phyloP scores from a whole-genome alignment of 2,329 filamentous ascomycete genomes.

The Chrysoporthe cubensis region DNA sequence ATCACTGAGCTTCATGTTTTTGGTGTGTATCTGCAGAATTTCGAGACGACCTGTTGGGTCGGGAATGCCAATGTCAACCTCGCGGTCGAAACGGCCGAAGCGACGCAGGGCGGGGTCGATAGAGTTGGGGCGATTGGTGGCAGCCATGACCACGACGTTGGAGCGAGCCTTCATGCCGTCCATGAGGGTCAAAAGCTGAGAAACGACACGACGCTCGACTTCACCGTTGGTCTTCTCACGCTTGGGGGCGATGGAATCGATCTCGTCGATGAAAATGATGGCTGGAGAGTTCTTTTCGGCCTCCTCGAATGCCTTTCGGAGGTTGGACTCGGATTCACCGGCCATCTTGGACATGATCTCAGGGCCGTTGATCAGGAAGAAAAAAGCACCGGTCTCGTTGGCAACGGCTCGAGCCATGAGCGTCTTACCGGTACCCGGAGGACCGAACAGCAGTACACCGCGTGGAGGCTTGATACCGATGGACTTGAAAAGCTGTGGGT shows the following conservation, averaged over 20 bases:
- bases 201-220: conserved; percentile 97
- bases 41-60: conserved; percentile 98
- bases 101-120: conserved; percentile 97
- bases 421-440: conserved; percentile 98
- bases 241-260: conserved; percentile 98
- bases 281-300: conserved; percentile 99
- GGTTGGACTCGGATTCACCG: conserved; percentile 96
- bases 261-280: conserved; percentile 99
- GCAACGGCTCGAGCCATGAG: conserved; percentile 98
- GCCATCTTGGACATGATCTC: conserved; percentile 99
- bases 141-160: conserved; percentile 98
- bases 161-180: conserved; percentile 99
- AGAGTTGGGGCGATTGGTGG: conserved; percentile 97
- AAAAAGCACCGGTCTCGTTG: conserved; percentile 98
- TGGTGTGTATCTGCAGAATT: conserved; percentile 99
- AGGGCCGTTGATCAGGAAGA: conserved; percentile 98
- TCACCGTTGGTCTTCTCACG: conserved; percentile 99
- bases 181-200: conserved; percentile 94
- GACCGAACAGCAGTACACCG: conserved; percentile 94
- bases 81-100: conserved; percentile 98
- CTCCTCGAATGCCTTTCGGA: conserved; percentile 99
- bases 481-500: conserved; percentile 99
- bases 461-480: conserved; percentile 99
- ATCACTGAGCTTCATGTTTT: conserved; percentile 99
- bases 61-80: conserved; percentile 97